Evolutionary conservation across 768 basidiomycete species (phyloP).

Genomic region (Sistotremastrum suecicum): DNA sequence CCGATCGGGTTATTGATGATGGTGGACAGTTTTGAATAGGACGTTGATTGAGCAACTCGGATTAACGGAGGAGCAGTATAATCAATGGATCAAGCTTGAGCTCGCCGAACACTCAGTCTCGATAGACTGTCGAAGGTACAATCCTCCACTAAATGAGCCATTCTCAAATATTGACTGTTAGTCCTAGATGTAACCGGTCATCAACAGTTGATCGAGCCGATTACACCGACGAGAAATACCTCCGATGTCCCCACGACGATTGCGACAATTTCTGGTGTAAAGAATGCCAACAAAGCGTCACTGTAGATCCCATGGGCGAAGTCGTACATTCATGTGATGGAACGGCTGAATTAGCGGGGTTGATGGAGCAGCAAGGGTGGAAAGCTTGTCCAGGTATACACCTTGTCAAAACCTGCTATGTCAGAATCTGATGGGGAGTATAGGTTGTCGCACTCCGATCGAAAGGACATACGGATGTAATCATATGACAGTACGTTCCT

Average conservation of each 20-base stretch:
- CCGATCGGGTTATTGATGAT: no score
- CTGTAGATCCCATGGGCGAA: constrained; percentile 16
- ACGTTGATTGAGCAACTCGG: constrained; percentile 30
- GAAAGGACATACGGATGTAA: constrained; percentile 22
- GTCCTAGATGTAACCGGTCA: constrained; percentile 34
- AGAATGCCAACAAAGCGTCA: constrained; percentile 32
- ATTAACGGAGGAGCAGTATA: constrained; percentile 27
- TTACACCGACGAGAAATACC: constrained; percentile 21
- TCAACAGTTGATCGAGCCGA: constrained; percentile 38
- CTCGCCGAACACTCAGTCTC: constrained; percentile 27
- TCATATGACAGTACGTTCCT: constrained; percentile 20
- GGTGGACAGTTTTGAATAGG: constrained; percentile 23
- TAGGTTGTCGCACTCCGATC: constrained; percentile 25
- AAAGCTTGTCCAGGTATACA: constrained; percentile 41
- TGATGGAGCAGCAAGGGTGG: constrained; percentile 44
- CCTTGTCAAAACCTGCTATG: neutral
- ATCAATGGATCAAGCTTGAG: constrained; percentile 32
- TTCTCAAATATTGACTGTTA: neutral
- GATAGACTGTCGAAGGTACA: constrained; percentile 35
- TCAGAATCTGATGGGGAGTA: no score
- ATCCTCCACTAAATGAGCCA: no score
- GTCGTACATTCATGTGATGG: constrained; percentile 46
- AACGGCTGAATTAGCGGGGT: constrained; percentile 33
- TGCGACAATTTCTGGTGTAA: constrained; percentile 51
- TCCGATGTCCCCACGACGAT: constrained; percentile 33